Conservation (phyloP, 2,329 filamentous ascomycete genomes). For the Hymenoscyphus fructigenus region DNA sequence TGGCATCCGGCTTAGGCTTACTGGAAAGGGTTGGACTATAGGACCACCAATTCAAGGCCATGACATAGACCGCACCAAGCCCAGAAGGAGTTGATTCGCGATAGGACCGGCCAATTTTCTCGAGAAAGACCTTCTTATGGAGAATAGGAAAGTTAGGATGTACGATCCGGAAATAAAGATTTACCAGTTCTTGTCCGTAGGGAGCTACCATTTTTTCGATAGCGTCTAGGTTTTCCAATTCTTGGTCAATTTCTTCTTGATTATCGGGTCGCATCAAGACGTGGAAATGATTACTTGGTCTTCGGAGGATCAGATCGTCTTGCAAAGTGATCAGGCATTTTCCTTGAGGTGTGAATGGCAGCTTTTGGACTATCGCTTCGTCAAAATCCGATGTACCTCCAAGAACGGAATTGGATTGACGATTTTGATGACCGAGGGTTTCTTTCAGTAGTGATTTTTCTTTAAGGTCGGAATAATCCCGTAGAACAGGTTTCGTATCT, state of each 20-base stretch:
- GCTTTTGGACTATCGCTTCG: not conserved
- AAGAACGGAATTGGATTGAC: not conserved
- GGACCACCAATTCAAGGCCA: not conserved
- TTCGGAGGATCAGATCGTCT: not conserved
- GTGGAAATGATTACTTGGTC: not conserved
- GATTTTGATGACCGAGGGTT: not conserved
- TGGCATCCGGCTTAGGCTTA: not conserved
- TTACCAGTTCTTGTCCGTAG: not conserved
- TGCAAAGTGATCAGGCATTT: not conserved
- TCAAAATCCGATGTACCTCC: not conserved
- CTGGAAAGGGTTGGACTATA: not conserved
- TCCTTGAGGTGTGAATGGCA: not conserved
- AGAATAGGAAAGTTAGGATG: not conserved
- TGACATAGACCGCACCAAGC: not conserved
- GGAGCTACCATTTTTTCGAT: not conserved
- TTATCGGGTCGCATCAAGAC: not conserved
- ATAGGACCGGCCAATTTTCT: not conserved
- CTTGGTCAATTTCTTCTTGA: not conserved
- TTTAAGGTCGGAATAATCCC: not conserved
- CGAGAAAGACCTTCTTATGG: not conserved
- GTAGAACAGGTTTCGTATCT: not conserved
- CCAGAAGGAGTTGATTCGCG: not conserved
- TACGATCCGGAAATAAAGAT: not conserved
- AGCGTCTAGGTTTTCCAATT: not conserved
- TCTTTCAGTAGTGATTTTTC: not conserved